phyloP scores from a whole-genome alignment of 2,329 filamentous ascomycete genomes.

The Beauveria sp. region DNA sequence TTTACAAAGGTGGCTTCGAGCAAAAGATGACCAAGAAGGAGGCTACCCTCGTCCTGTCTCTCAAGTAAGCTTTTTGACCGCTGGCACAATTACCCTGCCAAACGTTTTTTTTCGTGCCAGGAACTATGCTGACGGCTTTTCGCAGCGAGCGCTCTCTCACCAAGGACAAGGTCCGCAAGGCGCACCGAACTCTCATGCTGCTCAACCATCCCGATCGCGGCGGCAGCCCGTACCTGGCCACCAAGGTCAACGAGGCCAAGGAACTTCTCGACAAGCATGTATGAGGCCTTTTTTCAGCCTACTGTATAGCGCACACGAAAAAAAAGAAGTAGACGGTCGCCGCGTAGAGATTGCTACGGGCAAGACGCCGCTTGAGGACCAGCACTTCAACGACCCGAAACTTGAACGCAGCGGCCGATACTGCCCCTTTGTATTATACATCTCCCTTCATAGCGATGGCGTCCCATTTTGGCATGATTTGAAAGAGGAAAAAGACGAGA shows the following conservation, averaged over 20 bases:
- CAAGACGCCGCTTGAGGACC: background rate
- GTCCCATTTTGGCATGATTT: conserved; percentile 31
- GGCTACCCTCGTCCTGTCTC: conserved; percentile 80
- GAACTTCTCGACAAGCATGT: conserved; percentile 79
- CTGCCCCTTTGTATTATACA: conserved; percentile 25
- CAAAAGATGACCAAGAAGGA: conserved; percentile 87
- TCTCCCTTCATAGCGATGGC: conserved; percentile 37
- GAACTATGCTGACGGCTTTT: background rate
- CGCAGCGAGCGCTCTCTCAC: conserved; percentile 74
- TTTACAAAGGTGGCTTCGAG: conserved; percentile 99
- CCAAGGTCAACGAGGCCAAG: conserved; percentile 98
- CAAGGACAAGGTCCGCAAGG: conserved; percentile 91
- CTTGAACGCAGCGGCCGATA: background rate
- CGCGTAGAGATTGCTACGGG: background rate
- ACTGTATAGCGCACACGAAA: background rate
- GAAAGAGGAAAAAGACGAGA: background rate
- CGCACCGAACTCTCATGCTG: conserved; percentile 91
- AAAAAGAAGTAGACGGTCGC: background rate
- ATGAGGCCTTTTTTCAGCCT: background rate
- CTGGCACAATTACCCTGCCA: background rate
- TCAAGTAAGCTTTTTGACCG: conserved; percentile 56
- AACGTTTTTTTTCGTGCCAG: no score
- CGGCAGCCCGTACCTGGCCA: conserved; percentile 91
- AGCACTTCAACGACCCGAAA: background rate
- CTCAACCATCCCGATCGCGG: conserved; percentile 97